Evolutionary conservation across 2,329 filamentous ascomycete species (phyloP), one percentile per base, ranked within the genome.

Genomic region (Clarireedia monteithiana): DNA sequence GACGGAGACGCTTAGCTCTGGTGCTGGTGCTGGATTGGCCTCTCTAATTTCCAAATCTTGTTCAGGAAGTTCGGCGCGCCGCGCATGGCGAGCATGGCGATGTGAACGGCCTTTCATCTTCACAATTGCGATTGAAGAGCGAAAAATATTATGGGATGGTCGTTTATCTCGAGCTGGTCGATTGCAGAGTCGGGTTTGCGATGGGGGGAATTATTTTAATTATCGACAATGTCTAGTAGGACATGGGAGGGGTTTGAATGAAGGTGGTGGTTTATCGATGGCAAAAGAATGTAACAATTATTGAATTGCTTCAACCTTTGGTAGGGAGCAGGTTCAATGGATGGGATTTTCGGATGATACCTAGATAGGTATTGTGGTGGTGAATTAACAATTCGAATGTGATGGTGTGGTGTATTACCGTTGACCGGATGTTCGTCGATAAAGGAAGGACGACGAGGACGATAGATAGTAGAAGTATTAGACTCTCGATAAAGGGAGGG

Each of bases 1-100:
- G 42, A 78, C 68, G 0, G 70, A 69, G 10, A 74, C 66, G 49
- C 73, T 63, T 2, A 72, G 74, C 17, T 63, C 53, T 51, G 48
- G 48, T 3, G 44, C 53, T 50, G 48, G 48, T 3, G 44, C 53
- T 50, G 53, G 52, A n/a, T 38, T 34, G 6, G 47, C 27, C 17
- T 58, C 17, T n/a, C 49, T 36, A 36, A 53, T n/a, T 23, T 40
- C 58, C 15, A 58, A 27, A 46, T 55, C 53, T 50, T 38, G 54
- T 48, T 57, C 50, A 50, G 59, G 48, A 44, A 64, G 56, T 42
- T 26, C 53, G 42, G 57, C 57, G 15, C 51, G 55, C 24, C 59
- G 59, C 30, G 50, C 55, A 55, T 62, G 62, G 46, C 62, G 62
- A 26, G 52, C 62, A 59, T 63, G 63, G 24, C 59, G 39, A 55